A percentile compares a stretch with the other conserved stretches of the same genome.
phyloP scores from a whole-genome alignment of 163 green algal species.

The Chlamydomonas reinhardtii region DNA sequence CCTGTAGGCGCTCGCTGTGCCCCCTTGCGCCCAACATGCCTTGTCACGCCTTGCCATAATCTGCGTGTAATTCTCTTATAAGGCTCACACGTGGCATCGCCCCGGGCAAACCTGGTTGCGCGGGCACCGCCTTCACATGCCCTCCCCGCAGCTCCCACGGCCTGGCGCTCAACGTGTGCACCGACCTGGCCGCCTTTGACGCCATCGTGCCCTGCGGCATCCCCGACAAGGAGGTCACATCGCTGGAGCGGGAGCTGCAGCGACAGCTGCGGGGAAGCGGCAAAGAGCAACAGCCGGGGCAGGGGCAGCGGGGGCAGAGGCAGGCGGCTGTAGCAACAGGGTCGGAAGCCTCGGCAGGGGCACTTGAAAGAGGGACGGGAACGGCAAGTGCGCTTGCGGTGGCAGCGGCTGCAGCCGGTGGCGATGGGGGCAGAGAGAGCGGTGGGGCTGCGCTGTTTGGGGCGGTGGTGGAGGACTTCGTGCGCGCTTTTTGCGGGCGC shows the following conservation, averaged over 20 bases:
- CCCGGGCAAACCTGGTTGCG: no score
- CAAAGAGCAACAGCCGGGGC: neutral
- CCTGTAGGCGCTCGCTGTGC: no score
- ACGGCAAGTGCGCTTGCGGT: no score
- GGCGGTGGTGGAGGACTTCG: slow-evolving; percentile 1
- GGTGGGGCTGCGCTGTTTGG: neutral
- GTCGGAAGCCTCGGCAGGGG: no score
- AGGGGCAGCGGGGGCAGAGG: neutral
- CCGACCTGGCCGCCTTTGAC: slow-evolving; percentile 71
- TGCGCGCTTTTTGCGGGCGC: neutral
- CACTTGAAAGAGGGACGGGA: neutral
- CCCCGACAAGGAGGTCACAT: slow-evolving; percentile 76
- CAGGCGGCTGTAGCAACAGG: neutral
- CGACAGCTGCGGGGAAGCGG: slow-evolving; percentile 52
- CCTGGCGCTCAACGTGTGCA: slow-evolving; percentile 81
- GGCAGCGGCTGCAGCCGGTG: no score
- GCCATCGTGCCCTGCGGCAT: slow-evolving; percentile 87
- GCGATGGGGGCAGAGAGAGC: no score
- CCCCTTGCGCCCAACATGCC: no score
- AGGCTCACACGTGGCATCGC: no score
- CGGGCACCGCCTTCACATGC: no score
- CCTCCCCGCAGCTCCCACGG: slow-evolving; percentile 68
- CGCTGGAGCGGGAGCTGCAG: slow-evolving; percentile 62
- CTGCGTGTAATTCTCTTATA: no score
- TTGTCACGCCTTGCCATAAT: no score